Evolutionary conservation across 2,329 filamentous ascomycete species (phyloP).

Genomic region (Acarospora socialis): DNA sequence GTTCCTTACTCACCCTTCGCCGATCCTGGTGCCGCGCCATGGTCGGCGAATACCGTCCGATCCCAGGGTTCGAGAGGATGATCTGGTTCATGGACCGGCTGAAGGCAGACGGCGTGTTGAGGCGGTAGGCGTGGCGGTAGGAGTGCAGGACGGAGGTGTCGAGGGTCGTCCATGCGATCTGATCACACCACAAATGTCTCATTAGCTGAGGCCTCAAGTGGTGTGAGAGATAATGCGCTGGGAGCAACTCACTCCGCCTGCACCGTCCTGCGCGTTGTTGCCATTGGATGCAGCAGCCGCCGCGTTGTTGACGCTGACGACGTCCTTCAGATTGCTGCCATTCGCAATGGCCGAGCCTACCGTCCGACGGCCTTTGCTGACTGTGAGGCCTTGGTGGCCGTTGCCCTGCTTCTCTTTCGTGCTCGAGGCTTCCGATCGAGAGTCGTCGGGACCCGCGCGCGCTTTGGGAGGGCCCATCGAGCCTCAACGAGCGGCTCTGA

Average conservation of each 20-base stretch:
- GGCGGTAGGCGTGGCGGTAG: constrained; percentile 34
- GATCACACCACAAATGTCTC: neutral
- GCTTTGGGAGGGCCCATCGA: constrained; percentile 35
- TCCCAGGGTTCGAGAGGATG: constrained; percentile 28
- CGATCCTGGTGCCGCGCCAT: constrained; percentile 23
- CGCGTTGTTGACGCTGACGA: constrained; percentile 5
- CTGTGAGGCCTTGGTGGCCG: constrained; percentile 22
- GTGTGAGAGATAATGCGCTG: constrained; percentile 3
- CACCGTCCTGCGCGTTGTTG: neutral
- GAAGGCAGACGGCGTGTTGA: constrained; percentile 30
- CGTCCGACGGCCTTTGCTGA: constrained; percentile 12
- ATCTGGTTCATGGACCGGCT: constrained; percentile 31
- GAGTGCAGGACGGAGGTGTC: constrained; percentile 32
- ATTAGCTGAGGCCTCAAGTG: neutral
- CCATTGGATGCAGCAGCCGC: neutral
- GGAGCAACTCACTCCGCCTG: constrained; percentile 2
- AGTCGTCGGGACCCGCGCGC: constrained; percentile 30
- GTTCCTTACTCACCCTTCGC: constrained; percentile 32
- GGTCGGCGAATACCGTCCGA: constrained; percentile 26
- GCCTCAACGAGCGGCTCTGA: too few relatives aligned
- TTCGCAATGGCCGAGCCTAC: constrained; percentile 11
- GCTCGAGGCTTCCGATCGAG: constrained; percentile 34
- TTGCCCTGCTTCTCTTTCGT: constrained; percentile 23
- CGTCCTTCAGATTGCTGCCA: constrained; percentile 12
- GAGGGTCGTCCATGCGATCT: constrained; percentile 31